phyloP scores from a whole-genome alignment of 495 filamentous ascomycete species.

The Ascodesmis nigricans region DNA sequence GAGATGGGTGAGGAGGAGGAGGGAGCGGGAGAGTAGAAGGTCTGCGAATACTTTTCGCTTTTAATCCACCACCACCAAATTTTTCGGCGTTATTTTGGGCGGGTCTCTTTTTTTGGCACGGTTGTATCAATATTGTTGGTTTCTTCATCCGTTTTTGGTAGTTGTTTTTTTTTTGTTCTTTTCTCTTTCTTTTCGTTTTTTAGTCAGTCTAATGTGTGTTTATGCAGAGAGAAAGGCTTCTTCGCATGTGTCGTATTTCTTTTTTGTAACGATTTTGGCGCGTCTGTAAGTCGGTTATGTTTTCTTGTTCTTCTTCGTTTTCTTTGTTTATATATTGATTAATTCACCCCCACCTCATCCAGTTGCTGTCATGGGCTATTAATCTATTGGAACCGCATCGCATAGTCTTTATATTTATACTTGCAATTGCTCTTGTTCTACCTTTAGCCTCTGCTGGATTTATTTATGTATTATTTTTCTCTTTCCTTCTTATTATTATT shows the following conservation, averaged over 20 bases:
- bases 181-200: neutral
- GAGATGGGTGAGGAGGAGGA: conserved; percentile 1
- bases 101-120: too few relatives aligned
- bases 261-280: neutral
- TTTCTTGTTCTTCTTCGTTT: neutral
- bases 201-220: neutral
- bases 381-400: too few relatives aligned
- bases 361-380: neutral
- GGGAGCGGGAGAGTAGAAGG: conserved; percentile 1
- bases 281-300: neutral
- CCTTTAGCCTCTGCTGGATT: conserved; percentile 7
- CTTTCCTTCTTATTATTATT: conserved; percentile 11
- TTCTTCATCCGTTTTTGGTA: neutral
- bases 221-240: neutral
- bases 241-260: neutral
- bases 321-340: neutral
- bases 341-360: neutral
- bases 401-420: too few relatives aligned
- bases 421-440: too few relatives aligned
- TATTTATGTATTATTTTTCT: conserved; percentile 3
- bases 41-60: too few relatives aligned
- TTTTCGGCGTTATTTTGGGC: too few relatives aligned
- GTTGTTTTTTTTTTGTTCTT: neutral
- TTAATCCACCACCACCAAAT: too few relatives aligned
- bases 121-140: conserved; percentile 10